phyloP scores from a whole-genome alignment of 495 filamentous ascomycete genomes.

The Penicillium pancosmium region DNA sequence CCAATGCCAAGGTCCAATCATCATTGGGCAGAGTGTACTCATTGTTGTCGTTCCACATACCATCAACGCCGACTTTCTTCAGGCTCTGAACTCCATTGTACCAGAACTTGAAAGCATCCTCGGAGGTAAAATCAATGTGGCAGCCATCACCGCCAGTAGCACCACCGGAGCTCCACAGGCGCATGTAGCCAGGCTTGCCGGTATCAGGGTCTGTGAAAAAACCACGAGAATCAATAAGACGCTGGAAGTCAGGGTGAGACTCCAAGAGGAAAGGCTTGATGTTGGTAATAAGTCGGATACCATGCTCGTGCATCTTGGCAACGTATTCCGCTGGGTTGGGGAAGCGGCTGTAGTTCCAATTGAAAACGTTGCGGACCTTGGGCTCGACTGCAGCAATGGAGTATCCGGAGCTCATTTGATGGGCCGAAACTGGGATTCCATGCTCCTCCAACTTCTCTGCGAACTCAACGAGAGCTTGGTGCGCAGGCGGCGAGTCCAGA shows the following conservation, averaged over 20 bases:
- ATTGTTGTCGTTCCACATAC: constrained; percentile 79
- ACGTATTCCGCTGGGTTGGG: constrained; percentile 65
- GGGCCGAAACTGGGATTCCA: constrained; percentile 70
- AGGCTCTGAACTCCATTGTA: constrained; percentile 63
- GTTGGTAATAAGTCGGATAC: constrained; percentile 68
- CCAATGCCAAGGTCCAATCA: constrained; percentile 60
- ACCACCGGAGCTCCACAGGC: constrained; percentile 69
- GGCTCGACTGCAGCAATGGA: constrained; percentile 66
- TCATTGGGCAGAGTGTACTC: constrained; percentile 70
- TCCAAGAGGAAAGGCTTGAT: constrained; percentile 70
- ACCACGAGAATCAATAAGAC: constrained; percentile 53
- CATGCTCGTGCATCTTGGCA: constrained; percentile 59
- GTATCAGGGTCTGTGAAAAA: constrained; percentile 64
- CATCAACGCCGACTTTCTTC: constrained; percentile 63
- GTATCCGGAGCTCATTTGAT: constrained; percentile 73
- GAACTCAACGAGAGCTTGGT: constrained; percentile 60
- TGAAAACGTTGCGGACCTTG: constrained; percentile 71
- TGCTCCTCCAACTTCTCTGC: constrained; percentile 59
- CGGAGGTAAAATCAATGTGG: constrained; percentile 70
- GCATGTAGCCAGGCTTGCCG: constrained; percentile 54
- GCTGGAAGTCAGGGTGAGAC: constrained; percentile 64
- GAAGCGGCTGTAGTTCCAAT: constrained; percentile 68
- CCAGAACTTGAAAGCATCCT: constrained; percentile 68
- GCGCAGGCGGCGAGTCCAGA: constrained; percentile 62
- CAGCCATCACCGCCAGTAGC: constrained; percentile 68